Conservation (phyloP, 352 stramenopile genomes). For the Globisporangium cederbergense region DNA sequence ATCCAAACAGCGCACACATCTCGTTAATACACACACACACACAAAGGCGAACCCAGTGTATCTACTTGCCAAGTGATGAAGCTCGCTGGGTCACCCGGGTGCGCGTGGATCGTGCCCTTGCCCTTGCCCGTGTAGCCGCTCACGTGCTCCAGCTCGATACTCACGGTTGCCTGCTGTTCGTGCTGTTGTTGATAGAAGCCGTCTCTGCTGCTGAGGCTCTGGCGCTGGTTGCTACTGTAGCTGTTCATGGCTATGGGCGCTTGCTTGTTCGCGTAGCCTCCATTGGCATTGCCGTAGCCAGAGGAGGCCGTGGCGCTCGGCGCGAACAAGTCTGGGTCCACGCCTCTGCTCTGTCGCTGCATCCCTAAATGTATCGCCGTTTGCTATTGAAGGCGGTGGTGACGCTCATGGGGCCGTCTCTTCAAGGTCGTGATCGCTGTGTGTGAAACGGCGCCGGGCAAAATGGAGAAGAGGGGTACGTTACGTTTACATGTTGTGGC, state of each 20-base stretch:
- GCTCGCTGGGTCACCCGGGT: conserved; percentile 42
- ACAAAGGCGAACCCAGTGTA: neutral
- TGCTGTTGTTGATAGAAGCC: conserved; percentile 3
- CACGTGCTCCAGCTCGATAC: conserved; percentile 68
- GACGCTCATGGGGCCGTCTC: neutral
- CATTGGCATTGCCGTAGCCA: neutral
- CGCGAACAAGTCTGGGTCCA: conserved; percentile 58
- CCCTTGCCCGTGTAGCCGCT: conserved; percentile 54
- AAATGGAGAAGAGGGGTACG: neutral
- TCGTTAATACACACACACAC: neutral
- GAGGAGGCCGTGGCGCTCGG: conserved; percentile 22
- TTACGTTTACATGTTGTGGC: neutral
- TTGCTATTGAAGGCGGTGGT: neutral
- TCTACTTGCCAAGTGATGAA: conserved; percentile 50
- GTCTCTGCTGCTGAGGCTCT: conserved; percentile 15
- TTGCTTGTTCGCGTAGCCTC: neutral
- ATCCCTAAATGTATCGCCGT: conserved; percentile 13
- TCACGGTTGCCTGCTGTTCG: conserved; percentile 10
- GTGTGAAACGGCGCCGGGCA: neutral
- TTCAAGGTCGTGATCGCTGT: neutral
- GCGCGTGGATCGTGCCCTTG: conserved; percentile 50
- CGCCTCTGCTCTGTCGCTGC: conserved; percentile 30
- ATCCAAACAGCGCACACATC: neutral
- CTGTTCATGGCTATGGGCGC: neutral
- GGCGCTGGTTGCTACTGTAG: conserved; percentile 17